Conservation (phyloP, 371 early-diverging fungal genomes). For the Syncephalastrum racemosum region DNA sequence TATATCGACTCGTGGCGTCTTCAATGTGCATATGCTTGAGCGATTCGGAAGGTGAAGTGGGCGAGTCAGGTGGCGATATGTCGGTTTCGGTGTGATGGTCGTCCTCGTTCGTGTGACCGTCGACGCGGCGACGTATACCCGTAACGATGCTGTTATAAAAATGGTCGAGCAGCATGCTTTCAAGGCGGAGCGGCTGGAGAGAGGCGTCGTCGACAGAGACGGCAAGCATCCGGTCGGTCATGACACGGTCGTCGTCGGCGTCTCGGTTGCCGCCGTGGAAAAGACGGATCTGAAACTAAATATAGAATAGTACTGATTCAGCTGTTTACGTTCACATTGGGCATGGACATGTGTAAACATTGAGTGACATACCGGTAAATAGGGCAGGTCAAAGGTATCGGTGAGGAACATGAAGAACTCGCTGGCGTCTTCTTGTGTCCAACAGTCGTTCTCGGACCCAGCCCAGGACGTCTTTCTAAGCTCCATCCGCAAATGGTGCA, state of each 20-base stretch:
- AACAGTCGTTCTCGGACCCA: slow-evolving; percentile 20
- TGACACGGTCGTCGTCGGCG: slow-evolving; percentile 52
- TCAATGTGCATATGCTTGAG: neutral
- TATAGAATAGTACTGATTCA: neutral
- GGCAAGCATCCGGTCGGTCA: slow-evolving; percentile 52
- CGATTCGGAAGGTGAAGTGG: neutral
- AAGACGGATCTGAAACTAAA: slow-evolving; percentile 43
- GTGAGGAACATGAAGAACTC: slow-evolving; percentile 58
- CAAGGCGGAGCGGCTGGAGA: slow-evolving; percentile 2
- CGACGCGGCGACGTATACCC: slow-evolving; percentile 23
- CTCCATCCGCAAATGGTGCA: slow-evolving; percentile 45
- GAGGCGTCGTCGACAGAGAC: slow-evolving; percentile 36
- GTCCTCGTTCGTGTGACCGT: slow-evolving; percentile 4
- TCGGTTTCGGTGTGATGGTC: neutral
- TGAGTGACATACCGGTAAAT: slow-evolving; percentile 40
- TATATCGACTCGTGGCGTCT: neutral
- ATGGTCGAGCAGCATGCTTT: slow-evolving; percentile 20
- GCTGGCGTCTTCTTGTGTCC: slow-evolving; percentile 56
- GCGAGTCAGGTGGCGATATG: neutral
- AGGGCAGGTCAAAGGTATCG: slow-evolving; percentile 53
- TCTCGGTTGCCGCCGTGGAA: slow-evolving; percentile 51
- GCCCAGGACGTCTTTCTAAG: slow-evolving; percentile 48
- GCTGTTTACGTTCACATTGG: too few relatives aligned
- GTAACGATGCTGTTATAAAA: slow-evolving; percentile 31
- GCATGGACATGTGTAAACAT: too few relatives aligned